Evolutionary conservation across 371 early-diverging fungal species (phyloP), one percentile per base, ranked within the genome.

Genomic region (Encephalitozoon hellem): DNA sequence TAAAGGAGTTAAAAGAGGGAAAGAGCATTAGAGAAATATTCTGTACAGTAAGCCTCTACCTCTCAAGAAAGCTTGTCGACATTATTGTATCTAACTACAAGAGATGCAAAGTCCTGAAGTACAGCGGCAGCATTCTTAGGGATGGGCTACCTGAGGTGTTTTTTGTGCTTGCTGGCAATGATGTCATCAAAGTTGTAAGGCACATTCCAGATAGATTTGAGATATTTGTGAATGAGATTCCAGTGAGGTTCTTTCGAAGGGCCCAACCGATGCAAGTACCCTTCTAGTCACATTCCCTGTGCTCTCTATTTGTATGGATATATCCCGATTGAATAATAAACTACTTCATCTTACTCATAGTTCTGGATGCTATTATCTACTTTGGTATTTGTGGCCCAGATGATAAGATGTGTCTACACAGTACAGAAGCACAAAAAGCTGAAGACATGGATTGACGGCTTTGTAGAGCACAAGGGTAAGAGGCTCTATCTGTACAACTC

Each of bases 381-480:
- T 8, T 34, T 67, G 30, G 21, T 4, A 43, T 32, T 30, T 18
- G 21, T 6, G 25, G 43, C 18, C 59, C 59, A 15, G 21, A 74
- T 74, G 74, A 52, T 68, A 25, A 43, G 54, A 11, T 78, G 78
- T 59, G 34, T 69, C n/a, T 78, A 78, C 49, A 73, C 78, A 30
- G 54, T 28, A 45, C 54, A 78, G 4, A 78, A 78, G 67, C 59
- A 67, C 8, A 78, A 78, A 41, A 78, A 78, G 53, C 41, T 52
- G 15, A 78, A 78, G 54, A 55, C 25, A 39, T 78, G 78, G 78
- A 25, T 53, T 3, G 78, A 78, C 25, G 78, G 78, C 30, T 78
- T 78, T 45, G 39, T 54, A 38, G 63, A 26, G 11, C 21, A 26
- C 9, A 59, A 45, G 4, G 53, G 65, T 9, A 72, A 72, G n/a